Conservation (phyloP, 169 alveolate genomes). For the Hepatocystis sp. region DNA sequence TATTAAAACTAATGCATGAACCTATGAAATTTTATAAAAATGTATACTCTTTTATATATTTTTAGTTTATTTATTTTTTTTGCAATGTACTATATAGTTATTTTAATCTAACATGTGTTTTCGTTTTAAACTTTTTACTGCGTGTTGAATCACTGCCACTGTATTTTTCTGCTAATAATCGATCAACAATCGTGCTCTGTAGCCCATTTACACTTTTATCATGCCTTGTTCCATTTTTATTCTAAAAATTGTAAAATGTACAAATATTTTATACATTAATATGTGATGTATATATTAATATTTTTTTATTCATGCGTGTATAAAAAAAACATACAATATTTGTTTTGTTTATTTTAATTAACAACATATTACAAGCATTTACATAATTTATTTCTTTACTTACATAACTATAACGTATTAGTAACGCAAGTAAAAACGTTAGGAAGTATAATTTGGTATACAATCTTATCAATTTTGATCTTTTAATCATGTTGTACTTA, state of each 20-base stretch:
- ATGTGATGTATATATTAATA: too few species aligned
- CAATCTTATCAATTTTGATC: too few species aligned
- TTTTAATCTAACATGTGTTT: slow-evolving; percentile 17
- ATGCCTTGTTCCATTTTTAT: background rate
- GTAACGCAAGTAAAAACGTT: slow-evolving; percentile 2
- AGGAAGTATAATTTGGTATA: background rate
- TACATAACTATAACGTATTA: slow-evolving; percentile 15
- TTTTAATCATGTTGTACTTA: too few species aligned
- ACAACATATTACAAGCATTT: too few species aligned
- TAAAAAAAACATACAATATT: background rate
- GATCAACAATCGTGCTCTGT: background rate
- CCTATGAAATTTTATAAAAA: background rate
- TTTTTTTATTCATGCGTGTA: background rate
- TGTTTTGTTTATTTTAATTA: background rate
- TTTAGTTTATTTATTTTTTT: slow-evolving; percentile 1
- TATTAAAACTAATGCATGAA: too few species aligned
- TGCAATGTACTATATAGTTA: background rate
- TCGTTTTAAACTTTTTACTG: background rate
- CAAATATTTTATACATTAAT: too few species aligned
- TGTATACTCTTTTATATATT: background rate
- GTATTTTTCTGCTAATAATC: slow-evolving; percentile 10
- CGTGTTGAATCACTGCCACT: too few species aligned
- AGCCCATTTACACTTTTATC: background rate
- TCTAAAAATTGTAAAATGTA: slow-evolving; percentile 18
- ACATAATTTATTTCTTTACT: background rate